Conservation (phyloP, 169 alveolate species). For the Plasmodium relictum region DNA sequence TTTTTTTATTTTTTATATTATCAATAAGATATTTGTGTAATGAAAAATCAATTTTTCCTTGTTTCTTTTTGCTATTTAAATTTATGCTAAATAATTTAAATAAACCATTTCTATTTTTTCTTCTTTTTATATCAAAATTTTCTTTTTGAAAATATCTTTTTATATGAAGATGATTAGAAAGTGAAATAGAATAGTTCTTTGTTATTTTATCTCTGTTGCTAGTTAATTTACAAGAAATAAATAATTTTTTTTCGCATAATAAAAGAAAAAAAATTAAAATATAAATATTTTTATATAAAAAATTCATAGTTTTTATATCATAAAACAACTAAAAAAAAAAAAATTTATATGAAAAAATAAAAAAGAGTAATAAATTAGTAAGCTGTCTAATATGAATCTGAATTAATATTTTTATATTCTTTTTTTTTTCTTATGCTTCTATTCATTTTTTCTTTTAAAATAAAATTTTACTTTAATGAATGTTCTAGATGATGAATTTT, state of each 20-base stretch:
- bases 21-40: slow-evolving; percentile 7
- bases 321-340: background rate
- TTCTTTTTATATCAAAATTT: background rate
- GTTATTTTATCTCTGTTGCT: background rate
- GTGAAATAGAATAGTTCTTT: background rate
- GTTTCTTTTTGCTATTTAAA: background rate
- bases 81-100: slow-evolving; percentile 14
- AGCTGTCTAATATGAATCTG: no score
- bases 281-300: slow-evolving; percentile 6
- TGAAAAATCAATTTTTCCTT: background rate
- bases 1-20: slow-evolving; percentile 2
- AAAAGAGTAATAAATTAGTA: no score
- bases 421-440: no score
- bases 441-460: no score
- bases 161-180: background rate
- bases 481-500: no score
- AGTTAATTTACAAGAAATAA: background rate
- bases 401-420: no score
- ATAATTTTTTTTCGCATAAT: background rate
- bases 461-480: no score
- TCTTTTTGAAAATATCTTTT: slow-evolving; percentile 14
- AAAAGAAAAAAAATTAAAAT: slow-evolving; percentile 8
- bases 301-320: slow-evolving; percentile 22
- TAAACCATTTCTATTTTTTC: background rate
- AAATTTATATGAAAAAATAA: no score